These are phyloP conservation scores for Eleusine indica DNA, from an alignment of 176 grass and related monocot species.

Conservation along the genomic window DNA sequence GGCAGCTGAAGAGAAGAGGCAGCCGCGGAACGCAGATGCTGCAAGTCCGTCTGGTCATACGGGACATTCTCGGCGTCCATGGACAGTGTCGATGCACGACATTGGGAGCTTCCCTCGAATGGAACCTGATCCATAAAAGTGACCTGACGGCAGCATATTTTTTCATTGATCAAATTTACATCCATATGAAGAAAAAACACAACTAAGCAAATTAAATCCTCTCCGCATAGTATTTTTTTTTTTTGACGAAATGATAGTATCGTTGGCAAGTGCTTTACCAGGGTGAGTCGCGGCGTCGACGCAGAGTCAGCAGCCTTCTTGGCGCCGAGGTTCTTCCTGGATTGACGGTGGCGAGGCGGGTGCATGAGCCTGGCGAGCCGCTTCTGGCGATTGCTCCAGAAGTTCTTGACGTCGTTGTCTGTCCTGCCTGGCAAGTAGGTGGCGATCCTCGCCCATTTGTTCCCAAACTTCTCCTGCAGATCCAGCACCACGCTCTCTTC, in stretches of 20 bases:
- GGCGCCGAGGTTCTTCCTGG: slow-evolving; percentile 33
- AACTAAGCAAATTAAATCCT: not conserved
- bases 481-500: slow-evolving; percentile 70
- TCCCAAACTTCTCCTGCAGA: slow-evolving; percentile 73
- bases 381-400: slow-evolving; percentile 90
- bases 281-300: not conserved
- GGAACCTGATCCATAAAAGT: slow-evolving; percentile 26
- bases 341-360: slow-evolving; percentile 19
- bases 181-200: not conserved
- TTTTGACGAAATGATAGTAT: not conserved
- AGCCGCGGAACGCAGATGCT: slow-evolving; percentile 6
- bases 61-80: slow-evolving; percentile 27
- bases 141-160: slow-evolving; percentile 16
- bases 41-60: slow-evolving; percentile 9
- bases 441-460: slow-evolving; percentile 92
- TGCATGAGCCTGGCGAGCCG: slow-evolving; percentile 63
- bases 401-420: slow-evolving; percentile 92
- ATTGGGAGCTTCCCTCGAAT: slow-evolving; percentile 27
- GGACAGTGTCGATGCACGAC: not conserved
- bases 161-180: not conserved
- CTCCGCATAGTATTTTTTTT: not conserved
- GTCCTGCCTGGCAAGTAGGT: slow-evolving; percentile 73
- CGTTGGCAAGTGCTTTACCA: slow-evolving; percentile 25
- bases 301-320: slow-evolving; percentile 23
- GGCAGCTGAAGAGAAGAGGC: not conserved